These are phyloP conservation scores for Vitis hybrid DNA, from an alignment of 177 flowering plant species.

Conservation along the genomic window DNA sequence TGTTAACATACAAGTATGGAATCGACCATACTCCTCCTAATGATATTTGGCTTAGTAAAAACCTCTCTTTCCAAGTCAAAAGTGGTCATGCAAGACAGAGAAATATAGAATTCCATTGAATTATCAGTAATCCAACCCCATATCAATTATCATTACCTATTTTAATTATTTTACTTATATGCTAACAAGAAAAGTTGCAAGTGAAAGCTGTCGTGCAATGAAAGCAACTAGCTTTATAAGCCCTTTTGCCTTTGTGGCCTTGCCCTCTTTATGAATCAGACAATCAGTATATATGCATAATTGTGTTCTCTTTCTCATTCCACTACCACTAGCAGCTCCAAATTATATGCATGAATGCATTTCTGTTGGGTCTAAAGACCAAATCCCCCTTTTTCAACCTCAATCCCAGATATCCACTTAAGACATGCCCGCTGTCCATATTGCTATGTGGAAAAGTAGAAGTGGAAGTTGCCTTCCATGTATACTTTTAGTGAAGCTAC, in stretches of 20 bases:
- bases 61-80: neutral
- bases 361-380: neutral
- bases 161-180: neutral
- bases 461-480: no score
- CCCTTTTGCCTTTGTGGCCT: constrained; percentile 2
- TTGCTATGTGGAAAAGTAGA: neutral
- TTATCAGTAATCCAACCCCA: neutral
- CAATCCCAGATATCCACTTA: no score
- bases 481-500: neutral
- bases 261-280: constrained; percentile 4
- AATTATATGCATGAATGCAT: neutral
- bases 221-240: neutral
- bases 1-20: no score
- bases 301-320: constrained; percentile 2
- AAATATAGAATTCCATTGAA: neutral
- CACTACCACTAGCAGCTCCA: neutral
- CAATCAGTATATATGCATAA: neutral
- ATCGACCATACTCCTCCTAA: neutral
- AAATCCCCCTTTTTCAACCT: neutral
- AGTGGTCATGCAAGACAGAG: neutral
- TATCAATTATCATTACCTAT: neutral
- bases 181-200: neutral
- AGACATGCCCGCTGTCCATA: neutral
- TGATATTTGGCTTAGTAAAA: neutral
- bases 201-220: neutral